Base-by-base conservation (phyloP, 2,329 filamentous ascomycete species). In the Fusarium sp. region DNA sequence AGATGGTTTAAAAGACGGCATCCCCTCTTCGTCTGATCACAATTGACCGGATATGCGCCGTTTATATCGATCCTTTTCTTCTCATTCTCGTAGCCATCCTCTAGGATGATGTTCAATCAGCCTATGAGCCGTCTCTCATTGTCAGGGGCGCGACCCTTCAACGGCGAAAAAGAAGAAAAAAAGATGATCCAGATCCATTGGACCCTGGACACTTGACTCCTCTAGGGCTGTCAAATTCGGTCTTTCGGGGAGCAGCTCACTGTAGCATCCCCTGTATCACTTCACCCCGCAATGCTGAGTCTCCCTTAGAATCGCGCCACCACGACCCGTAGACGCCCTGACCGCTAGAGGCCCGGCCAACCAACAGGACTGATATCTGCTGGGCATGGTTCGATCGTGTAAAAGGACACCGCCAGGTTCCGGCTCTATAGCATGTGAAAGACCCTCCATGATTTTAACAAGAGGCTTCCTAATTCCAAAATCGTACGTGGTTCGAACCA, bases 381-480 rank as follows among this genome's bases (percentile, higher is more conserved):
- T 46, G 50, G 32, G 43, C 43, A 65, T 70, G 67, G 68, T 70
- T 70, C 68, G 68, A 70, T 70, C 48, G 15, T 7, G 8, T 24
- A 46, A 53, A 48, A 52, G 62, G 59, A 68, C 60, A 62, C 63
- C 64, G 64, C 63, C 63, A 65, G 67, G 48, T 63, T 68, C 68
- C 68, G 67, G 47, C 42, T 54, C 54, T 45, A 34, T 39, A 58
- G 66, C 66, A 69, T 69, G 66, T 69, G 66, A 69, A 69, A 56
- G 57, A 51, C 46, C 30, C 46, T 47, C 43, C 24, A n/a, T 34
- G 15, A 12, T 54, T n/a, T 36, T 36, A 36, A n/a, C 9, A 36
- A n/a, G 5, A 19, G 9, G 17, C 34, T 36, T 36, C 7, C 17
- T 36, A 19, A 56, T 44, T 44, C 40, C 32, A 45, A 56, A 34